A percentile compares a stretch with the other conserved stretches of the same genome.
Evolutionary conservation across 2,329 filamentous ascomycete species (phyloP).

Genomic region (Scytalidium lignicola): DNA sequence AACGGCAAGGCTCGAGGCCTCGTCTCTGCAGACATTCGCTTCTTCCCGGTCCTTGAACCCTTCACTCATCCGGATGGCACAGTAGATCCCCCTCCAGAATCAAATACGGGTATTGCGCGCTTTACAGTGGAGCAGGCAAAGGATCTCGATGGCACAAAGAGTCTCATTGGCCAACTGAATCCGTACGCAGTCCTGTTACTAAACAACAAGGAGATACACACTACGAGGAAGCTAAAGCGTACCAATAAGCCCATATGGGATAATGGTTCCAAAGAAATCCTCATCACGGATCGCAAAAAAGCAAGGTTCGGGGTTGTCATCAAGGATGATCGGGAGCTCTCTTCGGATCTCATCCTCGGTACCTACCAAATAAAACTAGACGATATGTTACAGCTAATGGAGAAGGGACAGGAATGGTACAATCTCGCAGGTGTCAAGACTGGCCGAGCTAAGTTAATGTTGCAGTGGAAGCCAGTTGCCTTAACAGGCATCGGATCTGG

Average conservation of each 20-base stretch:
- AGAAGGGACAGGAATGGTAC: slow-evolving; percentile 95
- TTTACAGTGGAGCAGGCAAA: slow-evolving; percentile 96
- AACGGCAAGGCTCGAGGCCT: slow-evolving; percentile 81
- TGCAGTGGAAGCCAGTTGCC: slow-evolving; percentile 93
- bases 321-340: slow-evolving; percentile 90
- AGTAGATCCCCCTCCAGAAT: slow-evolving; percentile 74
- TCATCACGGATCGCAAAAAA: slow-evolving; percentile 88
- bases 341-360: slow-evolving; percentile 77
- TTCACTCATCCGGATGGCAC: slow-evolving; percentile 70
- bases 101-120: slow-evolving; percentile 87
- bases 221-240: slow-evolving; percentile 87
- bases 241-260: slow-evolving; percentile 98
- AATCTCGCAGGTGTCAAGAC: slow-evolving; percentile 75
- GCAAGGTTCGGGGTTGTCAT: slow-evolving; percentile 87
- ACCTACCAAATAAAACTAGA: slow-evolving; percentile 94
- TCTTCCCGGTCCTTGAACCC: slow-evolving; percentile 86
- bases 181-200: slow-evolving; percentile 85
- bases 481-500: slow-evolving; percentile 71
- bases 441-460: slow-evolving; percentile 82
- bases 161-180: slow-evolving; percentile 83
- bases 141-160: slow-evolving; percentile 89
- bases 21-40: slow-evolving; percentile 77
- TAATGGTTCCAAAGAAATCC: slow-evolving; percentile 85
- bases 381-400: slow-evolving; percentile 85
- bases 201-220: slow-evolving; percentile 86